These are phyloP conservation scores for Phyllosticta paracitricarpa DNA, from an alignment of 2,329 filamentous ascomycete genomes.

Conservation along the genomic window DNA sequence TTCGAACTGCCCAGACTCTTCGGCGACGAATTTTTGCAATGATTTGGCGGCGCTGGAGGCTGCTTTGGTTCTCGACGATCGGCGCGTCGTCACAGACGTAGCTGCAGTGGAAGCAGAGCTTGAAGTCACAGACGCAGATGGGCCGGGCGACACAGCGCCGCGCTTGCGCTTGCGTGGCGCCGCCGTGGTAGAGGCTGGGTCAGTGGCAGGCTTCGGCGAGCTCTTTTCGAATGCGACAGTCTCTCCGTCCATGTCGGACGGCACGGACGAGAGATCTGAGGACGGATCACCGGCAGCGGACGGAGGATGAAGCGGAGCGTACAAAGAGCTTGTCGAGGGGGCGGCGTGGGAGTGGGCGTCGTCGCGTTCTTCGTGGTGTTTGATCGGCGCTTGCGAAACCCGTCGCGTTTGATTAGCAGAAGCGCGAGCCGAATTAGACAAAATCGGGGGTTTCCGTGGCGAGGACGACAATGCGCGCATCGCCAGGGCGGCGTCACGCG, in stretches of 20 bases:
- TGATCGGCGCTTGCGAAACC: slow-evolving; percentile 19
- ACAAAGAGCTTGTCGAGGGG: neutral
- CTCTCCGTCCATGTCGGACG: slow-evolving; percentile 16
- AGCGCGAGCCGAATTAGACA: slow-evolving; percentile 1
- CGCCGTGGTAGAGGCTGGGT: neutral
- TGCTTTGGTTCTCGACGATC: slow-evolving; percentile 13
- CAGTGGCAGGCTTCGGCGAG: neutral
- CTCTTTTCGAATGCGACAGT: neutral
- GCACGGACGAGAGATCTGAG: slow-evolving; percentile 23
- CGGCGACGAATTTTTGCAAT: neutral
- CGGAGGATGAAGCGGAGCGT: neutral
- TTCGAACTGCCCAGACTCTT: neutral
- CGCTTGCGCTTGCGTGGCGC: slow-evolving; percentile 41
- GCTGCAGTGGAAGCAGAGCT: slow-evolving; percentile 18
- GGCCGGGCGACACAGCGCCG: slow-evolving; percentile 14
- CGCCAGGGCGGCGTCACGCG: slow-evolving; percentile 23
- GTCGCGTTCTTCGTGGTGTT: slow-evolving; percentile 14
- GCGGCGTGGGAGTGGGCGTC: neutral
- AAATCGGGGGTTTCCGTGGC: neutral
- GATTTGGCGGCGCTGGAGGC: neutral
- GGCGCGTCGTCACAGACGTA: slow-evolving; percentile 6
- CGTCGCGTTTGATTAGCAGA: slow-evolving; percentile 12
- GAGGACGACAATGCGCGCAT: slow-evolving; percentile 6
- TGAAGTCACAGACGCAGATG: slow-evolving; percentile 13
- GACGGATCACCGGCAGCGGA: slow-evolving; percentile 11